phyloP scores from a whole-genome alignment of 2,329 filamentous ascomycete genomes.

The Fusarium torreyae region DNA sequence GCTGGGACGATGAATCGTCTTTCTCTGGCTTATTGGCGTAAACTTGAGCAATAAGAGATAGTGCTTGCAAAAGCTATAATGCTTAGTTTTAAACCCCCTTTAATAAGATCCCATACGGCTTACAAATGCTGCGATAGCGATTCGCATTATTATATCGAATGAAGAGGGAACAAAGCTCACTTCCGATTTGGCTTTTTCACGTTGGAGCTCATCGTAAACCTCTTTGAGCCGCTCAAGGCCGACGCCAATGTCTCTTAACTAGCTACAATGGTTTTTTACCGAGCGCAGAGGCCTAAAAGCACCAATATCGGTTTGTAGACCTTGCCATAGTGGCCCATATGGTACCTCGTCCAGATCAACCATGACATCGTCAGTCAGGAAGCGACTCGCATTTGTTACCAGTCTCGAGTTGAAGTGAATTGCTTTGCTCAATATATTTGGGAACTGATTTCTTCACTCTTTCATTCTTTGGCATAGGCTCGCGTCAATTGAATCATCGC shows the following conservation, averaged over 20 bases:
- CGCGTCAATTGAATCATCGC: no score
- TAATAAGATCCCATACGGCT: rapidly evolving
- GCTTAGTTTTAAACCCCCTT: background rate
- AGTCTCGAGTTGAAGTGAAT: background rate
- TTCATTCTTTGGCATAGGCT: background rate
- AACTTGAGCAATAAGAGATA: slow-evolving; percentile 2
- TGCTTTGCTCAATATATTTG: background rate
- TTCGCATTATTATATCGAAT: background rate
- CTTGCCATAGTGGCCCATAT: slow-evolving; percentile 12
- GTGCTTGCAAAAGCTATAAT: background rate
- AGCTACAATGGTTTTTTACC: background rate
- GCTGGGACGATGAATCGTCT: background rate
- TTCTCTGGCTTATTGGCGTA: slow-evolving; percentile 7
- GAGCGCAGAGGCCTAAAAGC: background rate
- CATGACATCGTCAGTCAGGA: background rate
- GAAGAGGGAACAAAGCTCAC: background rate
- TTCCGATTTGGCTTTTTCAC: background rate
- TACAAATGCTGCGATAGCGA: background rate
- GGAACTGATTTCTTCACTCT: slow-evolving; percentile 5
- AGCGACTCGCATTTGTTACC: background rate
- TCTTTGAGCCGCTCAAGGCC: background rate
- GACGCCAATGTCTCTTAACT: background rate
- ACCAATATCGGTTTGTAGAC: background rate
- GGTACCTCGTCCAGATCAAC: slow-evolving; percentile 5
- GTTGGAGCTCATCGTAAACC: background rate